Percentiles rank a stretch among this genome's conserved stretches.
phyloP scores from a whole-genome alignment of 2,329 filamentous ascomycete genomes.

The Hypoxylon sp. region DNA sequence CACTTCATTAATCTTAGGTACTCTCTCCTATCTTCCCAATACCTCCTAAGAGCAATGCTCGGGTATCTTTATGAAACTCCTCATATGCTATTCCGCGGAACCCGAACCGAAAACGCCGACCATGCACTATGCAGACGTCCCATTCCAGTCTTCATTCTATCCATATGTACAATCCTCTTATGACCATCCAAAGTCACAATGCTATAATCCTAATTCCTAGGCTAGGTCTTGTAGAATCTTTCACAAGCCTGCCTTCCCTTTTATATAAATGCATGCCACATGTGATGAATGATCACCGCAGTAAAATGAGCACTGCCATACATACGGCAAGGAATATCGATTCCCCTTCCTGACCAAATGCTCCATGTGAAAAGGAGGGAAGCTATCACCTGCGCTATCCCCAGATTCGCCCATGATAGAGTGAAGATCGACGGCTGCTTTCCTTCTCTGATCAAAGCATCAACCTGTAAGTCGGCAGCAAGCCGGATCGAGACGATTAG shows the following conservation, averaged over 20 bases:
- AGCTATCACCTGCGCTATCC: constrained; percentile 48
- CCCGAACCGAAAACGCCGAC: constrained; percentile 35
- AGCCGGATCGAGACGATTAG: constrained; percentile 54
- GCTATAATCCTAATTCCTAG: constrained; percentile 13
- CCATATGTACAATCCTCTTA: constrained; percentile 7
- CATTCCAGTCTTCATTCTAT: constrained; percentile 25
- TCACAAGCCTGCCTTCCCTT: background rate
- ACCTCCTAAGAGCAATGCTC: constrained; percentile 27
- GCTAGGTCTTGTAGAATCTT: constrained; percentile 9
- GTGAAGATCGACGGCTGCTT: constrained; percentile 45
- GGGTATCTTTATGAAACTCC: constrained; percentile 38
- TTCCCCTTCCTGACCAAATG: constrained; percentile 48
- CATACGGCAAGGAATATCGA: constrained; percentile 41
- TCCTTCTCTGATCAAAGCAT: constrained; percentile 46
- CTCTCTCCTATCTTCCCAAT: constrained; percentile 4
- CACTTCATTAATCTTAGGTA: background rate
- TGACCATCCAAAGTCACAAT: constrained; percentile 10
- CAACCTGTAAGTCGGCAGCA: constrained; percentile 52
- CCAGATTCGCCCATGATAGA: constrained; percentile 51
- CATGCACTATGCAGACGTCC: constrained; percentile 37
- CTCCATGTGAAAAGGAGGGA: constrained; percentile 51
- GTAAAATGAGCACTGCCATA: constrained; percentile 53
- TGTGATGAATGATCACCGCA: constrained; percentile 51
- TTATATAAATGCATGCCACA: constrained; percentile 53
- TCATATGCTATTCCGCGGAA: constrained; percentile 36